Conservation (phyloP, 257 asterid genomes). For the Nicotiana knightiana region DNA sequence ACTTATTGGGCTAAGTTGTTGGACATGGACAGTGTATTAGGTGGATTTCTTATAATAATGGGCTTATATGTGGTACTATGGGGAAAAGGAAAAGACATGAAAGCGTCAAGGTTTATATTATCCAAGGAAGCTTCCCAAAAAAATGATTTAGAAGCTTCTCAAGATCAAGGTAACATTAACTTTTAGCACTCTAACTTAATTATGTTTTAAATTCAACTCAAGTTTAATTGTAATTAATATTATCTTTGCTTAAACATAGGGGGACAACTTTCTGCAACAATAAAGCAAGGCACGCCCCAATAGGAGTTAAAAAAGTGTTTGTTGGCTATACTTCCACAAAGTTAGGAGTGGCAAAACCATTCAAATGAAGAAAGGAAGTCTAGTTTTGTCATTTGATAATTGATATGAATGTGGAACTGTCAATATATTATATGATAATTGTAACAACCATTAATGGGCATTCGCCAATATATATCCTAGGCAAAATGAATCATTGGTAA, state of each 20-base stretch:
- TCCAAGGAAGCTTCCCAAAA: not conserved
- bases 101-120: not conserved
- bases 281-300: not conserved
- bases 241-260: too few relatives aligned
- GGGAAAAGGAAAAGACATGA: constrained; percentile 44
- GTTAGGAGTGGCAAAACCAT: not conserved
- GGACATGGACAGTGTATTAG: constrained; percentile 33
- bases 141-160: constrained; percentile 9
- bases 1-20: not conserved
- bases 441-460: not conserved
- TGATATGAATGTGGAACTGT: not conserved
- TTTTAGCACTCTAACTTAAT: not conserved
- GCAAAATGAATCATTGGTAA: not conserved
- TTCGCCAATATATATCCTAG: not conserved
- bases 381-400: not conserved
- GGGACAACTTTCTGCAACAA: not conserved
- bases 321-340: not conserved
- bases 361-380: not conserved
- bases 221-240: too few relatives aligned
- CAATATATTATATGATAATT: not conserved
- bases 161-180: constrained; percentile 1
- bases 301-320: not conserved
- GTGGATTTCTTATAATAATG: constrained; percentile 34
- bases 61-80: constrained; percentile 50
- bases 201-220: too few relatives aligned